Evolutionary conservation across 2,329 filamentous ascomycete genomes (phyloP), one percentile per base, ranked within the genome.

Genomic region (Aspergillus sp.): DNA sequence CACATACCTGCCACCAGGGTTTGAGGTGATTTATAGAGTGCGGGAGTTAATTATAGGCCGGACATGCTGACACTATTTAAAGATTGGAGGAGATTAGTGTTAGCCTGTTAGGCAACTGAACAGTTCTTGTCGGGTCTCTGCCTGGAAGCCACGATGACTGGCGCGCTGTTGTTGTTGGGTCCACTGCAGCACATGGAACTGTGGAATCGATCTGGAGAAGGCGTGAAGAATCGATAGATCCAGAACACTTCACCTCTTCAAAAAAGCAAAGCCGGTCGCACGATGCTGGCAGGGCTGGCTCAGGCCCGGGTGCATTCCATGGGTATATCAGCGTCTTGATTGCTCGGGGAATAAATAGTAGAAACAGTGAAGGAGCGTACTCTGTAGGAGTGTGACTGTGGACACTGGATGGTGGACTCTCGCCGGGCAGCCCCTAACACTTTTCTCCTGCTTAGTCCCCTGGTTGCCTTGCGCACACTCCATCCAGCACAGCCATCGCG

Each of bases 131-230:
- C 14, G 15, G 15, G 12, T 37, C 35, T 37, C 35, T 37, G 35
- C 35, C 35, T 37, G 15, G 15, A 37, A 37, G 12, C 35, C 35
- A 15, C 35, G 35, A 37, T 37, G 35, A 14, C 35, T 37, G 35
- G 35, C 35, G 35, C 35, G 15, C 35, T 15, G 15, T 14, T 15
- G 35, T 37, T 6, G 12, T n/a, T 37, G 47, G 41, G 45, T 45
- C 51, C 56, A 49, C 56, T 33, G 39, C 19, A 51, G 53, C 56
- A 55, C 51, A 37, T 49, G 31, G 44, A n/a, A 35, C 8, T 25
- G 35, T 49, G 31, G 44, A n/a, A 25, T 12, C 17, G 35, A 41
- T 50, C 41, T 21, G 25, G 51, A 52, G 48, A 31, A 15, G 19
- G 39, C 25, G 35, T 40, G 35, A 49, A 49, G 52, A 54, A 41